Conservation (phyloP, 1,284 basidiomycete genomes). For the Xerocomus minutiporus region DNA sequence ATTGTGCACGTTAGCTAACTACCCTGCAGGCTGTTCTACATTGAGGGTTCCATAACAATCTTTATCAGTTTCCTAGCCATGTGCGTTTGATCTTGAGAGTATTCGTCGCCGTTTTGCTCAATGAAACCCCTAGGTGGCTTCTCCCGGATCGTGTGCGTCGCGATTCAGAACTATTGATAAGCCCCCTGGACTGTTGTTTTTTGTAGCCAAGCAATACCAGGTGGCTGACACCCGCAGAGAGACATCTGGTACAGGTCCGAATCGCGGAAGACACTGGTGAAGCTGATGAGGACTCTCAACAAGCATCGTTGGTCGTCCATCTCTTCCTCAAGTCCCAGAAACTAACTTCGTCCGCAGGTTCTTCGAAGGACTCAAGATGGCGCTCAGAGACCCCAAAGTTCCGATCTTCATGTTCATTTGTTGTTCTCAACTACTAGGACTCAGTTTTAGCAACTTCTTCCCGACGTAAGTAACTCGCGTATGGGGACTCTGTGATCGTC, state of each 20-base stretch:
- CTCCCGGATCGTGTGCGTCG: constrained; percentile 51
- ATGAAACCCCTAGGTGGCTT: constrained; percentile 37
- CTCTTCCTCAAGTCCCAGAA: background rate
- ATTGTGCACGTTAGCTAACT: background rate
- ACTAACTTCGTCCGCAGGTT: constrained; percentile 34
- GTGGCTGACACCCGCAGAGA: constrained; percentile 57
- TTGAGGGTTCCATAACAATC: constrained; percentile 58
- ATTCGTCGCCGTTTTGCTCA: background rate
- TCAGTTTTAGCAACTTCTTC: constrained; percentile 74
- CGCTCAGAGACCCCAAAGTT: constrained; percentile 63
- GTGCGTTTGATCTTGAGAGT: constrained; percentile 34
- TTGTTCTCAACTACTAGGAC: constrained; percentile 52
- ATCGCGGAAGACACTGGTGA: constrained; percentile 75
- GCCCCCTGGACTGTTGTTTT: background rate
- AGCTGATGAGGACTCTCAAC: constrained; percentile 54
- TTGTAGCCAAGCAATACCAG: constrained; percentile 60
- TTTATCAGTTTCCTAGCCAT: constrained; percentile 52
- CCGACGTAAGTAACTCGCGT: constrained; percentile 46
- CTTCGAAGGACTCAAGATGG: constrained; percentile 52
- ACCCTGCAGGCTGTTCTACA: constrained; percentile 49
- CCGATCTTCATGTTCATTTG: constrained; percentile 55
- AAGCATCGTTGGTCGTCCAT: constrained; percentile 47
- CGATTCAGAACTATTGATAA: background rate
- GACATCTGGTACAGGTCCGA: constrained; percentile 66
- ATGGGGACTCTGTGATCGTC: background rate